Percentiles rank a stretch among this genome's conserved stretches.
These are phyloP conservation scores for Colletotrichum tamarilloi DNA, from an alignment of 2,329 filamentous ascomycete species.

Conservation along the genomic window DNA sequence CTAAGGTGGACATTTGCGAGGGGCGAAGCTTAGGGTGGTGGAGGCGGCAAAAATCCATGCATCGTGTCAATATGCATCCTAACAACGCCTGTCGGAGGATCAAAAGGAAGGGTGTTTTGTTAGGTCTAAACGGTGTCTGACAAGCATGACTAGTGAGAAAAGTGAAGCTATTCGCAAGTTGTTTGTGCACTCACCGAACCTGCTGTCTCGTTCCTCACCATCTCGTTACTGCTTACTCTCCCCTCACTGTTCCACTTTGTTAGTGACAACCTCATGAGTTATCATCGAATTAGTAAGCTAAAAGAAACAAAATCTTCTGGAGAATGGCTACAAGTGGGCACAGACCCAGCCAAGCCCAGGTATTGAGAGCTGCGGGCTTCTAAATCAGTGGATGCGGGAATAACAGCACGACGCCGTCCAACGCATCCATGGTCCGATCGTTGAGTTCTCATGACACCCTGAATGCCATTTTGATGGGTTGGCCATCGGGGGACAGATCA, in stretches of 20 bases:
- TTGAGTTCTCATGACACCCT: background rate
- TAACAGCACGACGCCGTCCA: constrained; percentile 6
- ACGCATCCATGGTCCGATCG: constrained; percentile 10
- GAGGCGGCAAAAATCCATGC: background rate
- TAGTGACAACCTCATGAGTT: background rate
- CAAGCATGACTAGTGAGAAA: background rate
- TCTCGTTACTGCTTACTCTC: background rate
- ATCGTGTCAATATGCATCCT: background rate
- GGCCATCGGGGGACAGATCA: too few species aligned
- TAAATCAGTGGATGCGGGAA: background rate
- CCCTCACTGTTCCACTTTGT: background rate
- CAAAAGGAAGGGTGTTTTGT: background rate
- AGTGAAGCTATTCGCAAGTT: constrained; percentile 20
- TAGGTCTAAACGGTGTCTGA: background rate
- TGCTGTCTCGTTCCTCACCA: background rate
- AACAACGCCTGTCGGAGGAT: background rate
- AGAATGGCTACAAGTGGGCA: background rate
- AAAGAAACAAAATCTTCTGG: background rate
- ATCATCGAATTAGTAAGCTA: background rate
- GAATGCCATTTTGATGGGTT: background rate
- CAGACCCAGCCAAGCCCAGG: background rate
- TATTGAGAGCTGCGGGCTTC: background rate
- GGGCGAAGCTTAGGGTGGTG: background rate
- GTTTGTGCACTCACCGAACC: background rate
- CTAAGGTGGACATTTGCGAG: background rate